phyloP scores from a whole-genome alignment of 139 green algal species.

The Chlorella sorokiniana region DNA sequence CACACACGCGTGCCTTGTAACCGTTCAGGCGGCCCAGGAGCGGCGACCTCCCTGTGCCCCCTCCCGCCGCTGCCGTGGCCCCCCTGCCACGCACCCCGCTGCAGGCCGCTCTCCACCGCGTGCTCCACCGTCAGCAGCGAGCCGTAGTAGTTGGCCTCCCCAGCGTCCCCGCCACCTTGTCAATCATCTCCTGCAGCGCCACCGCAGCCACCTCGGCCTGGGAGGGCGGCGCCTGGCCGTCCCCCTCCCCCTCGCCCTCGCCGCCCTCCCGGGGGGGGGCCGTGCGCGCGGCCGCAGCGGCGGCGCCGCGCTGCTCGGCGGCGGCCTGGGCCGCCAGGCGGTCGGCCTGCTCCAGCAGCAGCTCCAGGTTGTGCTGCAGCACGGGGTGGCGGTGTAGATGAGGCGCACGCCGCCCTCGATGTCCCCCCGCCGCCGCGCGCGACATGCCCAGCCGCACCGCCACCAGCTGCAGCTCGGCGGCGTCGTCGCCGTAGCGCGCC shows the following conservation, averaged over 20 bases:
- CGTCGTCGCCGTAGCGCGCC: neutral
- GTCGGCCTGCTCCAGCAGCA: neutral
- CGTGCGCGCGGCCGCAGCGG: too few species aligned
- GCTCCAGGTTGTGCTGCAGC: conserved; percentile 13
- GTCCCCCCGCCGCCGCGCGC: neutral
- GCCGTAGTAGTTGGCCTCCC: conserved; percentile 14
- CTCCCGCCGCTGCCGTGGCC: neutral
- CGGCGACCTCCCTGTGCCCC: too few species aligned
- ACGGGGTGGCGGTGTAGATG: neutral
- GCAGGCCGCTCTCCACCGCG: neutral
- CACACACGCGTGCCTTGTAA: too few species aligned
- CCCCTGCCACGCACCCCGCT: neutral
- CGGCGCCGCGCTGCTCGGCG: too few species aligned
- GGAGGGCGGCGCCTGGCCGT: neutral
- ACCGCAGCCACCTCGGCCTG: neutral
- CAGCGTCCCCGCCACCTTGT: neutral
- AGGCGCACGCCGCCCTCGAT: neutral
- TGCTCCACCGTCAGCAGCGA: neutral
- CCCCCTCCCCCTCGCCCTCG: neutral
- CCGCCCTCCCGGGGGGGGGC: too few species aligned
- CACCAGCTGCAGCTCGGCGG: conserved; percentile 12
- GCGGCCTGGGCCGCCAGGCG: neutral
- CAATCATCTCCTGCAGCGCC: neutral
- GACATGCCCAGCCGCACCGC: conserved; percentile 21
- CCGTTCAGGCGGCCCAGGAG: too few species aligned